Evolutionary conservation across 2,329 filamentous ascomycete genomes (phyloP), one percentile per base, ranked within the genome.

Genomic region (Lachnellula occidentalis): DNA sequence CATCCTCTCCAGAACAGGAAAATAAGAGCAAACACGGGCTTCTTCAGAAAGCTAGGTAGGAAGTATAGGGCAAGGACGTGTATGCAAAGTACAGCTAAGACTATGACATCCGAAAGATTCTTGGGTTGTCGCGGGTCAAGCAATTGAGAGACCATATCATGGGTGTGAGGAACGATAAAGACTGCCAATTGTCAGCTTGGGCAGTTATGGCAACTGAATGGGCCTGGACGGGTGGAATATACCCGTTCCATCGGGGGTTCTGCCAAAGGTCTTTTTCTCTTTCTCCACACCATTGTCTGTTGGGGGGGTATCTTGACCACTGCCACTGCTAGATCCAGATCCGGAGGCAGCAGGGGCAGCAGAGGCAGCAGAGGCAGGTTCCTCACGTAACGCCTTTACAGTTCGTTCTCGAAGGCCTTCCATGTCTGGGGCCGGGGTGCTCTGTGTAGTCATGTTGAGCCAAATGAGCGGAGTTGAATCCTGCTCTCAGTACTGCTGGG

Each of bases 141-240:
- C 53, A 99, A 81, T 74, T 97, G 94, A 50, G 92, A 95, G 64
- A 99, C 92, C 94, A 99, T 97, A 74, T 99, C 94, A 78, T 96
- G 91, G 54, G 94, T 99, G 59, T 90, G 86, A 47, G 94, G 94
- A 52, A 99, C 94, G 55, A 90, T 87, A 70, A 99, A 99, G 66
- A 96, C 94, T 97, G 67, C 47, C 46, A 43, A 6, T 19, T 3
- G 27, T 55, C 17, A 52, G 53, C 53, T 34, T n/a, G 9, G n/a
- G 22, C 9, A 55, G 52, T 42, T 37, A n/a, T 12, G 34, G n/a
- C 41, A 9, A n/a, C 21, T 31, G 8, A 9, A 31, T 11, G 11
- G 22, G 43, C 22, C 5, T 37, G 22, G 21, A 49, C 24, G 39
- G 41, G 41, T 2, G 42, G 41, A 15, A 60, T 88, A 73, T 80